Evolutionary conservation across 202 grass and related monocot genomes (phyloP), one percentile per base, ranked within the genome.

Genomic region (Hordeum pubiflorum): DNA sequence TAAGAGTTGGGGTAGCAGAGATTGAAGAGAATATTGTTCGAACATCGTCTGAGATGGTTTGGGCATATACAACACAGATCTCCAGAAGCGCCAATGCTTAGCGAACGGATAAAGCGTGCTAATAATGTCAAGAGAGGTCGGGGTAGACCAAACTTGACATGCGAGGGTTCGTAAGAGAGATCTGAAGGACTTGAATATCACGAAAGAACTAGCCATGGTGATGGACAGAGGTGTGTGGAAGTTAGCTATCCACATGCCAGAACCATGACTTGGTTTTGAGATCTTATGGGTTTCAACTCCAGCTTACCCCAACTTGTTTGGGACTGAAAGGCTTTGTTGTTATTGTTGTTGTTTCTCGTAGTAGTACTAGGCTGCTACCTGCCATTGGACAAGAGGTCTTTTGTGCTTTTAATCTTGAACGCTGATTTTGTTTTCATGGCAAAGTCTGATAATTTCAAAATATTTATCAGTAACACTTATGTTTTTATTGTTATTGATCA

Each of bases 281-380:
- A 52, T 18, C 15, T 18, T 52, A 18, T 52, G 46, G 15, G 46
- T 52, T 52, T 52, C 46, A 18, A 52, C 46, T 52, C 46, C 18
- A 52, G 46, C 46, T 15, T 52, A 52, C 15, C 46, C 46, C 46
- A 52, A 18, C 46, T 52, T 52, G 46, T 52, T 52, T 52, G 46
- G 46, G 46, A 52, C 46, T 18, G 46, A 52, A 52, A 52, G 46
- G 46, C 46, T 52, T 52, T 18, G 15, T 52, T 52, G 46, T 52
- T 7, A 18, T 52, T 52, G 2, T 52, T 52, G 15, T 34, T 34
- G 3, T 60, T 83, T 26, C 46, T 74, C 32, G 15, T 75, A 36
- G 6, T 63, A 50, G n/a, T 77, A 44, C 20, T 12, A 71, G 58
- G 69, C 34, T 84, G 36, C 23, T 57, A 17, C 41, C 80, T 84